Conservation (phyloP, 23 red algal species). For the Cyanidioschyzon merolae region DNA sequence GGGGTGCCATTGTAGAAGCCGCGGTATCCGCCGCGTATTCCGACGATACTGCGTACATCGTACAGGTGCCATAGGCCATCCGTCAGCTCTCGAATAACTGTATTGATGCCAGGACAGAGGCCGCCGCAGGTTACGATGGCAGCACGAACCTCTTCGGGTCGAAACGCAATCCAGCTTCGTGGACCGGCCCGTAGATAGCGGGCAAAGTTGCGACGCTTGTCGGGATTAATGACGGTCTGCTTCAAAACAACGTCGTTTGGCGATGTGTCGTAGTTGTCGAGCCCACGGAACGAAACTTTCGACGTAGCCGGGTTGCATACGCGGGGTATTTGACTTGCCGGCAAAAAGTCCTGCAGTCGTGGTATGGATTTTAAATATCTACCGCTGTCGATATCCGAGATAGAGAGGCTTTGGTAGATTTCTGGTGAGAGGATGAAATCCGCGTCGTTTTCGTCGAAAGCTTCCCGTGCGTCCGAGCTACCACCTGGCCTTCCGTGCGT, state of each 20-base stretch:
- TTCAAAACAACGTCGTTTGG: conserved; percentile 16
- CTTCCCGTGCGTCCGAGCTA: not conserved
- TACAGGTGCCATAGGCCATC: conserved; percentile 59
- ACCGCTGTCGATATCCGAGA: not conserved
- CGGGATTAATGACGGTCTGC: conserved; percentile 17
- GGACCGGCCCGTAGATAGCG: conserved; percentile 51
- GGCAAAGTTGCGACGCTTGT: conserved; percentile 18
- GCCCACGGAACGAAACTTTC: not conserved
- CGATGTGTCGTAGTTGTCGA: not conserved
- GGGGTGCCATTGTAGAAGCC: conserved; percentile 79
- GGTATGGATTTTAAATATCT: not conserved
- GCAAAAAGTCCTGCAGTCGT: not conserved
- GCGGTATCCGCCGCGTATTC: conserved; percentile 75
- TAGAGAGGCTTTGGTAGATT: not conserved
- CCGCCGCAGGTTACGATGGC: conserved; percentile 98
- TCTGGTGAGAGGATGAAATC: not conserved
- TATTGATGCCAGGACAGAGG: conserved; percentile 87
- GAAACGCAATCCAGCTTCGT: conserved; percentile 55
- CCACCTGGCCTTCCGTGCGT: not conserved
- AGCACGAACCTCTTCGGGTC: conserved; percentile 61
- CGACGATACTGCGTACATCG: conserved; percentile 41
- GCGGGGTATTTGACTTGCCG: not conserved
- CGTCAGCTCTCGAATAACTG: conserved; percentile 79
- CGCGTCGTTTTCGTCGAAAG: not conserved
- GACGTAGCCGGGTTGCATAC: not conserved